A percentile compares a stretch with the other conserved stretches of the same genome.
phyloP scores from a whole-genome alignment of 2,329 filamentous ascomycete genomes.

The Rugonectria rugulosa region DNA sequence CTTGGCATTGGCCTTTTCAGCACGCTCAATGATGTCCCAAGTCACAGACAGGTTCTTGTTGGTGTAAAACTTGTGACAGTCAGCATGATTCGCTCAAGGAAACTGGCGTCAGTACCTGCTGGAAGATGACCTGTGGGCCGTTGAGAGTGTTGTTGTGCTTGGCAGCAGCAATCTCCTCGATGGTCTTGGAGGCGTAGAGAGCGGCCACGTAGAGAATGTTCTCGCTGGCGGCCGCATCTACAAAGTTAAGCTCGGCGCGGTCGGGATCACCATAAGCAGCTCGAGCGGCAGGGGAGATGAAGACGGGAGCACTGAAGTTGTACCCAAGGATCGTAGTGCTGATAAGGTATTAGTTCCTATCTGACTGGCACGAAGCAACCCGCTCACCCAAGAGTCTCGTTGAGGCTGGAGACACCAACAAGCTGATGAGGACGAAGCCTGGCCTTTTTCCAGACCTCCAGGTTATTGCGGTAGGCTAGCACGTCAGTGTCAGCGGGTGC shows the following conservation, averaged over 20 bases:
- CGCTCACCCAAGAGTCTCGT: slow-evolving; percentile 44
- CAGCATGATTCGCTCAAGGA: too few relatives aligned
- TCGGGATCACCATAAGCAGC: slow-evolving; percentile 53
- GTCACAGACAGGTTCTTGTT: slow-evolving; percentile 44
- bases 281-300: slow-evolving; percentile 56
- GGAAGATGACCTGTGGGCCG: slow-evolving; percentile 43
- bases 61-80: slow-evolving; percentile 45
- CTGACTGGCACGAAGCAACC: too few relatives aligned
- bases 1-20: slow-evolving; percentile 45
- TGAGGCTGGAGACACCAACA: slow-evolving; percentile 43
- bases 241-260: slow-evolving; percentile 55
- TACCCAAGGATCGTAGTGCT: slow-evolving; percentile 54
- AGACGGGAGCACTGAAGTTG: slow-evolving; percentile 57
- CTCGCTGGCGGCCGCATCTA: slow-evolving; percentile 52
- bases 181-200: slow-evolving; percentile 44
- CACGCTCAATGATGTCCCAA: slow-evolving; percentile 43
- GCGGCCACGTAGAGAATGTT: slow-evolving; percentile 55
- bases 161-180: slow-evolving; percentile 44
- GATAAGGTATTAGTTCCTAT: not conserved
- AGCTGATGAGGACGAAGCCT: slow-evolving; percentile 49
- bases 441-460: slow-evolving; percentile 56
- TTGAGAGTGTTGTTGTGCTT: slow-evolving; percentile 37
- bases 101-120: slow-evolving; percentile 34
- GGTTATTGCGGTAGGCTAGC: slow-evolving; percentile 56
- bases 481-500: not conserved